A percentile compares a stretch with the other conserved stretches of the same genome.
These are phyloP conservation scores for Arctium lappa DNA, from an alignment of 129 eudicot genomes.

Conservation along the genomic window DNA sequence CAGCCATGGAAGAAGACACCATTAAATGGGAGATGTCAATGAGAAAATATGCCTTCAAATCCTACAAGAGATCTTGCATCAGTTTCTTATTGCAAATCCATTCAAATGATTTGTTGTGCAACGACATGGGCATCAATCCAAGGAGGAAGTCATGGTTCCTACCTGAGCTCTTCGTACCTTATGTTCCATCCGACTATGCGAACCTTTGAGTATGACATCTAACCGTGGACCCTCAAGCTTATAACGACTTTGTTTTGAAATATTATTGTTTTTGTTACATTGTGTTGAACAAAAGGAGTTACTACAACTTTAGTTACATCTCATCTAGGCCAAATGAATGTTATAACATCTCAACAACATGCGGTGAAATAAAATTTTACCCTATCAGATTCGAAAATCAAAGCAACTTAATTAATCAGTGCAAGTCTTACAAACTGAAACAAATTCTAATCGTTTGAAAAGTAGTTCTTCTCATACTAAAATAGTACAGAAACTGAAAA, in stretches of 20 bases:
- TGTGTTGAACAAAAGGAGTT: background rate
- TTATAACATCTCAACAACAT: no score
- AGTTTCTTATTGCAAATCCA: conserved; percentile 32
- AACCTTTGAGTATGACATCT: background rate
- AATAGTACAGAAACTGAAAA: no score
- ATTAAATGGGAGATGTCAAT: conserved; percentile 36
- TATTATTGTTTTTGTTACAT: background rate
- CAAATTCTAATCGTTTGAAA: no score
- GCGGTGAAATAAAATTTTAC: no score
- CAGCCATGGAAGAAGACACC: conserved; percentile 49
- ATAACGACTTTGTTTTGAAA: no score
- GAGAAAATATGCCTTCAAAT: conserved; percentile 16
- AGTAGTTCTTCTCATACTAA: no score
- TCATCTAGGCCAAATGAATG: no score
- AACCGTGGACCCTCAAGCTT: no score
- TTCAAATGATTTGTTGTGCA: conserved; percentile 49
- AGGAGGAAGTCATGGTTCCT: conserved; percentile 40
- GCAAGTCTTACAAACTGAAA: no score
- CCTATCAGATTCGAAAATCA: no score
- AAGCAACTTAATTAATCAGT: no score
- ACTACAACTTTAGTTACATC: no score
- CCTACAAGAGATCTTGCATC: conserved; percentile 39
- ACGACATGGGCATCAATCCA: conserved; percentile 51
- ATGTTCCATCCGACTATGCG: conserved; percentile 47
- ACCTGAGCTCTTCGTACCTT: conserved; percentile 37